Evolutionary conservation across 306 rosid species (phyloP), one percentile per base, ranked within the genome.

Genomic region (Trifolium subterraneum): DNA sequence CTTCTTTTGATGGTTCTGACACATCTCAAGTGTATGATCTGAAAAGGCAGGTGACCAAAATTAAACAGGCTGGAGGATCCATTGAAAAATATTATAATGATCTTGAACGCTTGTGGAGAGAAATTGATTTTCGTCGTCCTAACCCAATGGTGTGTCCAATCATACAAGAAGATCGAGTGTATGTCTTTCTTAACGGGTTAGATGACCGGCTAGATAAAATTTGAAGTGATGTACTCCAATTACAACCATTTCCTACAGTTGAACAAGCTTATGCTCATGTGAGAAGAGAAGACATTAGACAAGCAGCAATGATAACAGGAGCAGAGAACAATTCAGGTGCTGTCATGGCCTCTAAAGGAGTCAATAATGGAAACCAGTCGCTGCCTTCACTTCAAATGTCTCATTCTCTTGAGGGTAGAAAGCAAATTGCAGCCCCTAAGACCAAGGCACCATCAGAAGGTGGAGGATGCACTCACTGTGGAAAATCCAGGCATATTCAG

Each of bases 271-370:
- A 58, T 58, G 64, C 39, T 11, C 38, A 23, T 12, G 38, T 58
- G 4, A 27, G 18, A 58, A 23, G 38, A 14, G 64, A 58, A 56
- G 63, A 56, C 31, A 20, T 25, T 8, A 22, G 63, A 20, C 63
- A 23, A 8, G 2, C 7, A 4, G 15, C 23, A 12, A 22, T 56
- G 63, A 56, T 56, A 16, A 50, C 22, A 50, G 22, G 22, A 50
- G 23, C 9, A 50, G 23, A 50, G 22, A 50, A 50, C 56, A 50
- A 3, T 16, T 7, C 2, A 6, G 35, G 63, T 10, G 35, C 1
- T 58, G 64, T 13, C 15, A 58, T 58, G 64, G 18, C 64, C 36
- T 23, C 64, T 23, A 58, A 23, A 25, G 56, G 56, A 50, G 56
- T 16, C 9, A 48, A 48, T 18, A 15, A 4, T 48, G 54, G 20